These are phyloP conservation scores for Rhododendron henanense DNA, from an alignment of 148 eudicot species.

Conservation along the genomic window DNA sequence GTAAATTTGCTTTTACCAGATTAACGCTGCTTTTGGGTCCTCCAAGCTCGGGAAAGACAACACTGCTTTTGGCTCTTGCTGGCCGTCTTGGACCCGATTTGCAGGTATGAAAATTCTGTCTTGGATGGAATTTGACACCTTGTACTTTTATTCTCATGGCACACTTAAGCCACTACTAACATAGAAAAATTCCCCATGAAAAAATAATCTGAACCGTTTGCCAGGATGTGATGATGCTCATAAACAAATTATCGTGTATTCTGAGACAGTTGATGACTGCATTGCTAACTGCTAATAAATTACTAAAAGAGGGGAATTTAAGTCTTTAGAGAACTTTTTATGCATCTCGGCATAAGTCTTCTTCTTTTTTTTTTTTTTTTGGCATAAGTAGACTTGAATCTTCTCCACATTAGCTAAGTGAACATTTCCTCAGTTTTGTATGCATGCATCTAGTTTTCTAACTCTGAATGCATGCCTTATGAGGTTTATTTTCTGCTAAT, in stretches of 20 bases:
- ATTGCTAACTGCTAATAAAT: background rate
- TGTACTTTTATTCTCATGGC: background rate
- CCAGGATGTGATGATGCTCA: background rate
- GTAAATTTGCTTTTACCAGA: slow-evolving; percentile 26
- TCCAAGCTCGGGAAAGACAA: slow-evolving; percentile 95
- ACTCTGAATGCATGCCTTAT: background rate
- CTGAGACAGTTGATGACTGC: background rate
- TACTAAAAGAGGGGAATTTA: background rate
- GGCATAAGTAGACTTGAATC: background rate
- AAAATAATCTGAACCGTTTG: background rate
- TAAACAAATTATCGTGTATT: background rate
- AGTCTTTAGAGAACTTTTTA: background rate
- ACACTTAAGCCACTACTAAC: background rate
- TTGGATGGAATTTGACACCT: background rate
- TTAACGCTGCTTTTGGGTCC: slow-evolving; percentile 94
- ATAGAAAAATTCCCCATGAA: background rate
- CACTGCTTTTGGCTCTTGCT: slow-evolving; percentile 81
- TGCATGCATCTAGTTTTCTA: background rate
- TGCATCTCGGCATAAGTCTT: background rate
- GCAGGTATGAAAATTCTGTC: slow-evolving; percentile 47
- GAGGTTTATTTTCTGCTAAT: background rate
- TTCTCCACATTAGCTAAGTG: background rate
- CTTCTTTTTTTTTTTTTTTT: background rate
- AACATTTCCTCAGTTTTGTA: background rate
- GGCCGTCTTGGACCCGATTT: slow-evolving; percentile 80